Evolutionary conservation across 768 basidiomycete genomes (phyloP), one percentile per base, ranked within the genome.

Genomic region (Naganishia kalamii): DNA sequence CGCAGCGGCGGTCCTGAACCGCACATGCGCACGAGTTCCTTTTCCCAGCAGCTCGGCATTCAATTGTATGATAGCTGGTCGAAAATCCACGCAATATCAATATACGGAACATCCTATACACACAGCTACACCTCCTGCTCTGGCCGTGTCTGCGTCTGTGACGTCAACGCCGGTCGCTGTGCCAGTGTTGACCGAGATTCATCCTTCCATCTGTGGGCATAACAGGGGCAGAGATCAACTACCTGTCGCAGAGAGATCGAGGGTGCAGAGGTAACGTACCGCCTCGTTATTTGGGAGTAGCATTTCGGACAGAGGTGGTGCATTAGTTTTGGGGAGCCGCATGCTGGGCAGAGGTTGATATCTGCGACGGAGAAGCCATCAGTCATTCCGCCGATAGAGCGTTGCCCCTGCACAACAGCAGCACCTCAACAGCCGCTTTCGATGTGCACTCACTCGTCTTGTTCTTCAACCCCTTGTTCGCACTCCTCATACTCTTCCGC

Each of bases 401-500:
- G 44, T 25, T 12, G 47, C 21, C 35, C 19, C 44, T 30, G 27
- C 4, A 37, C 23, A 40, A n/a, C 10, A 25, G 21, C 57, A n/a
- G 35, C 12, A 52, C 12, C 12, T 27, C 12, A 29, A 15, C 6
- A 19, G 7, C 27, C 29, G 8, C 27, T 52, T 23, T 4, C 7
- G 13, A 59, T 11, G 25, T 25, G 11, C 46, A 75, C 85, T 67
- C 72, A 92, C 94, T 92, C 66, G 86, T 86, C 78, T 91, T 93
- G 79, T 97, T 92, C 77, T 92, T 90, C 72, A 96, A 80, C 0
- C 92, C 92, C 78, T 98, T 98, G 79, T 92, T 92, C 17, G 92
- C 88, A 68, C 86, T 86, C 44, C 93, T 84, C 92, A 94, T 94
- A n/a, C 87, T 84, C 78, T 98, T 98, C 59, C 89, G 83, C 23